Percentiles rank a stretch among this genome's conserved stretches.
Conservation (phyloP, 805 yeast genomes). For the Metschnikowia kofuensis region DNA sequence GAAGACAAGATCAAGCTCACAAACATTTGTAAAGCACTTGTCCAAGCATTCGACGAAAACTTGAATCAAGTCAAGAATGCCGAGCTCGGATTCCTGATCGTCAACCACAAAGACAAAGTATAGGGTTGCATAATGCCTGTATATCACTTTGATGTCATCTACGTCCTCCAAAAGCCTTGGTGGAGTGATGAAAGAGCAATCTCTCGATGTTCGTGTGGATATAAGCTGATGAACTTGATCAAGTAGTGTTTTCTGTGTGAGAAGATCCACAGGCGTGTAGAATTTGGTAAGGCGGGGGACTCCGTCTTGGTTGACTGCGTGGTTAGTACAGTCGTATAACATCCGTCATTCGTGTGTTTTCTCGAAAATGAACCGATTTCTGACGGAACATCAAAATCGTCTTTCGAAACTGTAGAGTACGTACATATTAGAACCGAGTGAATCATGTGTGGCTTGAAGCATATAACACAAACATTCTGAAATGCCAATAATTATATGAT, state of each 20-base stretch:
- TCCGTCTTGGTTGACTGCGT: conserved; percentile 79
- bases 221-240: conserved; percentile 81
- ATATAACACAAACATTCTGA: not conserved
- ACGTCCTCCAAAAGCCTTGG: conserved; percentile 73
- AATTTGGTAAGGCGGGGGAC: conserved; percentile 86
- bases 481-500: too few species aligned
- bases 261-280: conserved; percentile 85
- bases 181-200: conserved; percentile 86
- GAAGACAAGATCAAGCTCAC: conserved; percentile 94
- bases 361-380: too few species aligned
- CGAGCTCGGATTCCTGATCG: conserved; percentile 92
- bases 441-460: conserved; percentile 49
- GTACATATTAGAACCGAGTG: conserved; percentile 80
- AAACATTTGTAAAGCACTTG: conserved; percentile 88
- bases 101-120: conserved; percentile 95
- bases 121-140: conserved; percentile 92
- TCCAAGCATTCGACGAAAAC: conserved; percentile 95
- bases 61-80: conserved; percentile 89
- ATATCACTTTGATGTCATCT: conserved; percentile 82
- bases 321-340: conserved; percentile 20
- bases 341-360: too few species aligned
- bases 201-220: conserved; percentile 64
- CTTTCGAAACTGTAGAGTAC: conserved; percentile 24
- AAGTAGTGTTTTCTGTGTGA: conserved; percentile 74
- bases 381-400: too few species aligned